A percentile compares a stretch with the other conserved stretches of the same genome.
phyloP scores from a whole-genome alignment of 495 filamentous ascomycete genomes.

The Beverwykella pulmonaria region DNA sequence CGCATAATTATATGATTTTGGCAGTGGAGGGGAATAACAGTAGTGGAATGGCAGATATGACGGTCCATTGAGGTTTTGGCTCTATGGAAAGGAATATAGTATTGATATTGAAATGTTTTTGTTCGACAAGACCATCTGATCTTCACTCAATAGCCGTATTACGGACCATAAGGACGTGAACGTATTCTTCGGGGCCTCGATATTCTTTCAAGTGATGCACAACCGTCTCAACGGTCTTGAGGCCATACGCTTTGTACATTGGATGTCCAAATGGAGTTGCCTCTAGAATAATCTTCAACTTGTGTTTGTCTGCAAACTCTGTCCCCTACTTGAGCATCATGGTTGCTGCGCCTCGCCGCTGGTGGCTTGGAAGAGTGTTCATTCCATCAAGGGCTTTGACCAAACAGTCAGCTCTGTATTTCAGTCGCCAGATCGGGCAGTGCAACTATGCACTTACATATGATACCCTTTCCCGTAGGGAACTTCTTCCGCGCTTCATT shows the following conservation, averaged over 20 bases:
- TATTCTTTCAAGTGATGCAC: background rate
- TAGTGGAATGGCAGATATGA: conserved; percentile 9
- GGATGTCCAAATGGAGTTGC: background rate
- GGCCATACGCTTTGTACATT: background rate
- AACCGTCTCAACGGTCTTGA: background rate
- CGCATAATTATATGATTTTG: conserved; percentile 48
- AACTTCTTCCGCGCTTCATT: background rate
- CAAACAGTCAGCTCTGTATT: background rate
- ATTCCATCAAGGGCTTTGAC: background rate
- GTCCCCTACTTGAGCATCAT: background rate
- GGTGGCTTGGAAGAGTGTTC: background rate
- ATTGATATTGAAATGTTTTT: too few relatives aligned
- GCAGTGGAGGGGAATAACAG: conserved; percentile 57
- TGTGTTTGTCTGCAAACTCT: background rate
- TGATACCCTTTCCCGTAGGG: background rate
- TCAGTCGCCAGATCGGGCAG: background rate
- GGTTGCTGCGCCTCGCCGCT: background rate
- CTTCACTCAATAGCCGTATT: background rate
- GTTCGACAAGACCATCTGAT: background rate
- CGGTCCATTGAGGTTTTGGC: background rate
- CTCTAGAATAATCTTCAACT: background rate
- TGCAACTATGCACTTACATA: background rate
- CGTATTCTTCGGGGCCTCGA: background rate
- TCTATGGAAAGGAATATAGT: too few relatives aligned
- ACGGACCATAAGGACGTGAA: background rate